Evolutionary conservation across 176 grass and related monocot species (phyloP).

Genomic region (Miscanthus lutarioriparius): DNA sequence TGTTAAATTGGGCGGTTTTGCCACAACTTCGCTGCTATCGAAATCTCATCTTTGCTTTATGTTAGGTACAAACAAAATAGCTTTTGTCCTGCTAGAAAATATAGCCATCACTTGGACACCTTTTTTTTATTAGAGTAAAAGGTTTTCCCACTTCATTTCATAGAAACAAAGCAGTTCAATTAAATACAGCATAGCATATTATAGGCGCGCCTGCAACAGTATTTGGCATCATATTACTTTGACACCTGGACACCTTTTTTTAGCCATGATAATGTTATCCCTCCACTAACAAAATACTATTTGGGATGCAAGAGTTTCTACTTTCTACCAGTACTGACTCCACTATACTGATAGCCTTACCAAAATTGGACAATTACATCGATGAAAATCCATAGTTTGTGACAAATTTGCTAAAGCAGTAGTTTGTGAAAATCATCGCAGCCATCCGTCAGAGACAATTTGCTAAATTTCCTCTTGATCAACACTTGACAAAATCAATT

Average conservation of each 20-base stretch:
- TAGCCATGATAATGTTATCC: neutral
- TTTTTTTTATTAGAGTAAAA: no score
- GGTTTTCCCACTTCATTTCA: no score
- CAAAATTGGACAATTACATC: neutral
- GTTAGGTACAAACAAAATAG: conserved; percentile 21
- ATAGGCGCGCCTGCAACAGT: no score
- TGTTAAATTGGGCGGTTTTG: no score
- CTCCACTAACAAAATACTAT: neutral
- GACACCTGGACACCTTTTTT: neutral
- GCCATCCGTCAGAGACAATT: neutral
- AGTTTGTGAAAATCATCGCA: neutral
- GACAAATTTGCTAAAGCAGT: neutral
- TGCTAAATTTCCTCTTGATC: conserved; percentile 1
- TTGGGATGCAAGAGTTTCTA: neutral
- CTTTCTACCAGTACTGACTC: neutral
- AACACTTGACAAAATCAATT: neutral
- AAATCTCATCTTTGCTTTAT: conserved; percentile 27
- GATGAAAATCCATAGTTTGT: neutral
- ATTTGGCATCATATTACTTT: no score
- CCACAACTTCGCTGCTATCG: neutral
- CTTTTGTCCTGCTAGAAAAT: conserved; percentile 8
- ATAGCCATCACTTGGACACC: neutral
- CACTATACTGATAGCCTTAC: conserved; percentile 5
- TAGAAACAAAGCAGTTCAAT: no score
- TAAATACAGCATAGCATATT: no score